Evolutionary conservation across 2,329 filamentous ascomycete species (phyloP).

Genomic region (Berkeleyomyces rouxiae): DNA sequence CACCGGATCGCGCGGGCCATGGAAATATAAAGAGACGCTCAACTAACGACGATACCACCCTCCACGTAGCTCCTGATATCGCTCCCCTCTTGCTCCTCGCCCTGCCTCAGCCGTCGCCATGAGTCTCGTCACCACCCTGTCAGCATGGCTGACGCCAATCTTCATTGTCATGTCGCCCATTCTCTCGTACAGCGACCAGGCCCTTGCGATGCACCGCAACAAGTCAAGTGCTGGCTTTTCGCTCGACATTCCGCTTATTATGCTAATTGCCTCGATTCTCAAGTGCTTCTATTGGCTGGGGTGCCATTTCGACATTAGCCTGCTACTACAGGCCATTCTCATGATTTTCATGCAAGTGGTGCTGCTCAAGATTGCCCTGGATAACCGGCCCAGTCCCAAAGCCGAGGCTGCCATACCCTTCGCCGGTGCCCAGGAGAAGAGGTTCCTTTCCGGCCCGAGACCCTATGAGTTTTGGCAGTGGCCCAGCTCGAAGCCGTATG

Average conservation of each 20-base stretch:
- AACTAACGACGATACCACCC: background rate
- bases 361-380: constrained; percentile 51
- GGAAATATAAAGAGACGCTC: background rate
- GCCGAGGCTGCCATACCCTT: constrained; percentile 46
- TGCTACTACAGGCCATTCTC: constrained; percentile 47
- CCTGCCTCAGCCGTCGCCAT: constrained; percentile 13
- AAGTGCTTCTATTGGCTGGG: constrained; percentile 57
- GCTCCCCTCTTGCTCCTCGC: background rate
- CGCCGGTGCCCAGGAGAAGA: constrained; percentile 21
- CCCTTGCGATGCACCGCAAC: constrained; percentile 44
- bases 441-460: constrained; percentile 28
- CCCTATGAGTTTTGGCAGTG: constrained; percentile 77
- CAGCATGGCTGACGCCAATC: constrained; percentile 42
- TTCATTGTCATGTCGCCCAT: constrained; percentile 49
- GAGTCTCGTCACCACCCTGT: constrained; percentile 30
- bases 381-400: constrained; percentile 46
- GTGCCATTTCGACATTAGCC: constrained; percentile 44
- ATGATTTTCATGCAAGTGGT: constrained; percentile 48
- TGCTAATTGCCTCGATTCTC: constrained; percentile 51
- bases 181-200: constrained; percentile 49
- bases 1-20: background rate
- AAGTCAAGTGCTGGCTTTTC: constrained; percentile 53
- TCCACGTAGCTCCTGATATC: background rate
- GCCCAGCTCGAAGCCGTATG: constrained; percentile 50
- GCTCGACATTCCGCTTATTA: constrained; percentile 54